Evolutionary conservation across 352 stramenopile genomes (phyloP), one percentile per base, ranked within the genome.

Genomic region (Globisporangium middletonii): DNA sequence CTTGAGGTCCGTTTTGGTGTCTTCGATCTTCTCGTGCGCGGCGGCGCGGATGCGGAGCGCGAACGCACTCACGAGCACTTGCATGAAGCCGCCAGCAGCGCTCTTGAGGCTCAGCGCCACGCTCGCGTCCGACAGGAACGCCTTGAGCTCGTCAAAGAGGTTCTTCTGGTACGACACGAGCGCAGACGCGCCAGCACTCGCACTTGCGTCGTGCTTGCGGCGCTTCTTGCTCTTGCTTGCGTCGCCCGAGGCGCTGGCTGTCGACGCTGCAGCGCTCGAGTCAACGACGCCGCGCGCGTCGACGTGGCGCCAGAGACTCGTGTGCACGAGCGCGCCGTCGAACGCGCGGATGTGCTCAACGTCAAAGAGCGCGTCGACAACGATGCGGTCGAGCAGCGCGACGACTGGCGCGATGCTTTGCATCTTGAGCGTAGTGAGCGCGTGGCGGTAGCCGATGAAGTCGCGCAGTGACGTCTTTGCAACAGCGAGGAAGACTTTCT

Each of bases 401-500:
- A 65, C 49, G 7, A 78, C 51, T 3, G 48, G 61, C 2, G 51
- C 3, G 1, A 77, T 55, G 35, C 68, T 33, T 23, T 35, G 60
- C 33, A 19, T 33, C 23, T 66, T 41, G 16, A 82, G 53, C 52
- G 59, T 57, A 8, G 64, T 50, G 23, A 92, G 66, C 8, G 63
- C 65, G 51, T 88, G 65, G 15, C 79, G 79, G 60, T 82, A 87
- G 9, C 50, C 53, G 15, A 89, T 65, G 27, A 94, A 66, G 11
- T 87, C 71, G 4, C 69, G 64, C 16, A 95, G 62, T 13, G 72
- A 92, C 0, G 79, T 89, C 71, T 95, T 95, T 46, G 83, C 75
- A 60, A 92, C 74, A 2, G 79, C 74, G 23, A 92, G 50, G 55
- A 94, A 95, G 26, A 92, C 86, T 48, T 95, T 95, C 60, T 88